A percentile compares a stretch with the other conserved stretches of the same genome.
These are phyloP conservation scores for Cyclotella atomus DNA, from an alignment of 108 stramenopile genomes.

Conservation along the genomic window DNA sequence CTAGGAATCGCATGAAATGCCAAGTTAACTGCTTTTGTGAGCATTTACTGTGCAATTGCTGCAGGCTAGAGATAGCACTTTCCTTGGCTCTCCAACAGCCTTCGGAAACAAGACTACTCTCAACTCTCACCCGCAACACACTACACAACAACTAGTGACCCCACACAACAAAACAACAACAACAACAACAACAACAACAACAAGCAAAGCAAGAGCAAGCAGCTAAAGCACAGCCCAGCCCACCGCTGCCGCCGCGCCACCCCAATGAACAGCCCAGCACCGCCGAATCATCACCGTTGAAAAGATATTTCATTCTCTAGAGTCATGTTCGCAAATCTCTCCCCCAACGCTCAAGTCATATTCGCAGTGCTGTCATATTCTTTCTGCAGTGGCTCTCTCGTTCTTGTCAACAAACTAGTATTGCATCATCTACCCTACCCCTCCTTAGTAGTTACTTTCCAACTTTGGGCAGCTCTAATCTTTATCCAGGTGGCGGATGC, in stretches of 20 bases:
- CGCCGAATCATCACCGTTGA: neutral
- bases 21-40: too few species aligned
- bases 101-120: too few species aligned
- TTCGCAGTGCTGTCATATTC: constrained; percentile 63
- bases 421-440: constrained; percentile 79
- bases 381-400: constrained; percentile 76
- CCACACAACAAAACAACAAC: too few species aligned
- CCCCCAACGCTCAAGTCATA: constrained; percentile 22
- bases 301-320: neutral
- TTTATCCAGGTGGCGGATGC: constrained; percentile 65
- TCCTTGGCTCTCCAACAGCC: too few species aligned
- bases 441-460: constrained; percentile 73
- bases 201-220: neutral
- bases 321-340: constrained; percentile 1
- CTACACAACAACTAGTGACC: too few species aligned
- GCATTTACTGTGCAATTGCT: too few species aligned
- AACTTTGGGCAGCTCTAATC: constrained; percentile 67
- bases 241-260: neutral
- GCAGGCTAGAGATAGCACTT: too few species aligned
- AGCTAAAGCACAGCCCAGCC: neutral
- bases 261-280: neutral
- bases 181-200: neutral
- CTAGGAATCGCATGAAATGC: too few species aligned
- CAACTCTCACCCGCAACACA: neutral
- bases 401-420: constrained; percentile 85